Conservation (phyloP, 331 rosid genomes). For the Cydonia oblonga region DNA sequence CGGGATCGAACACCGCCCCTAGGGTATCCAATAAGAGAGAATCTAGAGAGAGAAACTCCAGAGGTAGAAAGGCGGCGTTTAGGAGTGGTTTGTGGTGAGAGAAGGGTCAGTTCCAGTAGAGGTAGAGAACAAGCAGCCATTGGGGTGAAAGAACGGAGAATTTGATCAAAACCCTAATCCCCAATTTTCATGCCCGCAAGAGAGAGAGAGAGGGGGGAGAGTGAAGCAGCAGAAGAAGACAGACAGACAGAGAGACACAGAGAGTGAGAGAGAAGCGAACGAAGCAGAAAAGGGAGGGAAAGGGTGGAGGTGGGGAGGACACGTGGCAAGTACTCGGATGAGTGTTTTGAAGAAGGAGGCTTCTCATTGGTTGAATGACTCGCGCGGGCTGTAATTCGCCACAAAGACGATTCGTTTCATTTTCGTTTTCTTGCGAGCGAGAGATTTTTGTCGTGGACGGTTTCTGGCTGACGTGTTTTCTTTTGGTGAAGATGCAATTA, state of each 20-base stretch:
- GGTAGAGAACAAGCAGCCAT: slow-evolving; percentile 63
- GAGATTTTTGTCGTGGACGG: background rate
- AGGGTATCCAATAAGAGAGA: slow-evolving; percentile 6
- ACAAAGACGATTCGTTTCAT: background rate
- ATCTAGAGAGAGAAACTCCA: slow-evolving; percentile 3
- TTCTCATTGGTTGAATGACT: slow-evolving; percentile 34
- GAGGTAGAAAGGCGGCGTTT: slow-evolving; percentile 31
- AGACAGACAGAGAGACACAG: background rate
- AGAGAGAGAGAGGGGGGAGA: background rate
- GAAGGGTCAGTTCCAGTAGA: slow-evolving; percentile 44
- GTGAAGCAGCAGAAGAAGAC: background rate
- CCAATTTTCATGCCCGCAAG: slow-evolving; percentile 28
- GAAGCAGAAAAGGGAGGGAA: background rate
- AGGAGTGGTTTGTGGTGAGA: slow-evolving; percentile 36
- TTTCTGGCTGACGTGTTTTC: slow-evolving; percentile 7
- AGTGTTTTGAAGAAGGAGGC: slow-evolving; percentile 10
- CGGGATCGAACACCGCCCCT: slow-evolving; percentile 22
- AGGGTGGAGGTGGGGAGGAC: slow-evolving; percentile 52
- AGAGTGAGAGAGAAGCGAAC: background rate
- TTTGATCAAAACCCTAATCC: slow-evolving; percentile 20
- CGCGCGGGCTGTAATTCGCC: slow-evolving; percentile 11
- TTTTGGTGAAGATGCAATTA: too few species aligned
- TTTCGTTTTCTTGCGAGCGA: background rate
- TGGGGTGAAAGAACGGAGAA: background rate
- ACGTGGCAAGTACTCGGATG: slow-evolving; percentile 56